Base-by-base conservation (phyloP, 2,329 filamentous ascomycete species). In the Monosporascus sp. region DNA sequence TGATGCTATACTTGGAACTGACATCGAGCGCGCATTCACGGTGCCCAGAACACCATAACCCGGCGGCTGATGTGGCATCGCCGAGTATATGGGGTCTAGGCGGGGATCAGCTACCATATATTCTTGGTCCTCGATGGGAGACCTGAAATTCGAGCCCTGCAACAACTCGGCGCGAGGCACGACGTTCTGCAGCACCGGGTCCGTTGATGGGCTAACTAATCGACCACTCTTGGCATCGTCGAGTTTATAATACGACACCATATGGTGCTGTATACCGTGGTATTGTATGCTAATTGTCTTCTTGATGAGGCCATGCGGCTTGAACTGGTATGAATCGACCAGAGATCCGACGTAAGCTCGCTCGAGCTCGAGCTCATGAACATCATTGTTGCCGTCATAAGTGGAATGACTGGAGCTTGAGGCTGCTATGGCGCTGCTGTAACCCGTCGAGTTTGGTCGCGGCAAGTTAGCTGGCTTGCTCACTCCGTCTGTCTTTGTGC, bases 271-370 rank as follows among this genome's bases (percentile, higher is more conserved):
- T 2, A 91, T 81, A 2, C 87, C 87, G 25, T 86, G 79, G 49
- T 87, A 84, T 2, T 81, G 84, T 39, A 96, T 83, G 62, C 87
- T 93, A 70, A 96, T 91, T 0, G 91, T 96, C 76, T 96, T 96
- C 78, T 97, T 97, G 57, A 96, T 82, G 41, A 97, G 73, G 0
- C 92, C 91, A 1, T 84, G 81, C 15, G 84, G 77, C 65, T 94
- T 94, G 78, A 96, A 96, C 35, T 85, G 83, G 63, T 96, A 96
- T 1, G 88, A 91, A 70, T 96, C 91, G n/a, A 93, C 82, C 14
- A 96, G 77, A 1, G 90, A 95, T 6, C 91, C 92, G 45, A 94
- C 85, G 50, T 92, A 64, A 1, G 70, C 64, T 51, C 76, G 65
- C 44, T 74, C 69, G 0, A 63, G 50, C 1, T 71, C 75, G 39